phyloP scores from a whole-genome alignment of 495 filamentous ascomycete species.

The Trichoderma gamsii region DNA sequence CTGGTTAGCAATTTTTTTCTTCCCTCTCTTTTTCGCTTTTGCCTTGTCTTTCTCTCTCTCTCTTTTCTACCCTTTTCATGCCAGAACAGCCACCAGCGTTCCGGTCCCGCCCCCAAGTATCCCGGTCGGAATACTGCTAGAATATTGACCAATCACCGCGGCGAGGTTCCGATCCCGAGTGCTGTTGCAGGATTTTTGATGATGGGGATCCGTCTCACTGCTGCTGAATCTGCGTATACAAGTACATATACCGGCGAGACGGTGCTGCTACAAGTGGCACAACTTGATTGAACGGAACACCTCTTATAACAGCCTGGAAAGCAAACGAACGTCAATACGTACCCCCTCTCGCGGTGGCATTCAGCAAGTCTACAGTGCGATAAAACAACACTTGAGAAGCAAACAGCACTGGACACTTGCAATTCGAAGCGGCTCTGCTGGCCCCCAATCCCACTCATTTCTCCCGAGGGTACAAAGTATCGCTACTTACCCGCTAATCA shows the following conservation, averaged over 20 bases:
- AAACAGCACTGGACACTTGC: too few species aligned
- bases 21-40: neutral
- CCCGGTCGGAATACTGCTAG: neutral
- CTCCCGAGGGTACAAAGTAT: neutral
- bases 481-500: neutral
- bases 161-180: neutral
- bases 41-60: neutral
- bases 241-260: neutral
- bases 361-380: neutral
- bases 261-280: too few species aligned
- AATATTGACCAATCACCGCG: neutral
- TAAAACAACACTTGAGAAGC: neutral
- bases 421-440: neutral
- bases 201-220: conserved; percentile 12
- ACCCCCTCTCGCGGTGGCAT: neutral
- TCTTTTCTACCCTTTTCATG: neutral
- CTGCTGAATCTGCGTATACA: neutral
- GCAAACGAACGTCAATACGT: neutral
- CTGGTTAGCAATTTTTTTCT: neutral
- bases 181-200: neutral
- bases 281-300: too few species aligned
- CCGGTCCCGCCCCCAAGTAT: neutral
- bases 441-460: too few species aligned
- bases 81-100: neutral
- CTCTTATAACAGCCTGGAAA: neutral